A percentile compares a stretch with the other conserved stretches of the same genome.
Evolutionary conservation across 805 yeast genomes (phyloP).

Genomic region (Jamesozyma rosinii): DNA sequence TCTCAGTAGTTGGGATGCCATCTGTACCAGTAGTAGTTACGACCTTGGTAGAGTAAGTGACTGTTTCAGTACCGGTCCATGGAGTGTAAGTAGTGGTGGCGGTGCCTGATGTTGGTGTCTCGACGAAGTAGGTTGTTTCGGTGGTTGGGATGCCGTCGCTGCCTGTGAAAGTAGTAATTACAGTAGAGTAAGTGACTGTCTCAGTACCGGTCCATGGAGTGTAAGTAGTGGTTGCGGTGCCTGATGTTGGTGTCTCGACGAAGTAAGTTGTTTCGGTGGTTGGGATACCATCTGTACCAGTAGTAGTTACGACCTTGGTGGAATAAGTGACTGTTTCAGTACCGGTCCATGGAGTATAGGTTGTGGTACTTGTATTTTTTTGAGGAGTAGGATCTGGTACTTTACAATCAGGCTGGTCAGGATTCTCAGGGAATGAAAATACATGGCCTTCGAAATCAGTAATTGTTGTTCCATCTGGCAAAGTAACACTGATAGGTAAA

Average conservation of each 20-base stretch:
- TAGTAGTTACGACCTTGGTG: constrained; percentile 5
- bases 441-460: constrained; percentile 4
- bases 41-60: background rate
- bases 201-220: background rate
- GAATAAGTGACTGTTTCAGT: background rate
- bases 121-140: background rate
- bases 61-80: background rate
- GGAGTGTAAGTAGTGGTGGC: background rate
- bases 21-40: background rate
- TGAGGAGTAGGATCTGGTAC: background rate
- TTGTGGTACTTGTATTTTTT: background rate
- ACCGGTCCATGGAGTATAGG: background rate
- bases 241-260: constrained; percentile 7
- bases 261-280: constrained; percentile 10
- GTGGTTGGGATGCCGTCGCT: background rate
- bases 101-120: background rate
- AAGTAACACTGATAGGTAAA: background rate
- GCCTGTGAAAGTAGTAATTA: background rate
- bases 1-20: background rate
- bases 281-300: constrained; percentile 7
- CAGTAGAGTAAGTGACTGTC: background rate
- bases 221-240: constrained; percentile 16
- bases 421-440: background rate
- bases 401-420: background rate
- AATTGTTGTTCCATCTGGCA: no score